A percentile compares a stretch with the other conserved stretches of the same genome.
These are phyloP conservation scores for Fusarium hostae DNA, from an alignment of 2,329 filamentous ascomycete genomes.

Conservation along the genomic window DNA sequence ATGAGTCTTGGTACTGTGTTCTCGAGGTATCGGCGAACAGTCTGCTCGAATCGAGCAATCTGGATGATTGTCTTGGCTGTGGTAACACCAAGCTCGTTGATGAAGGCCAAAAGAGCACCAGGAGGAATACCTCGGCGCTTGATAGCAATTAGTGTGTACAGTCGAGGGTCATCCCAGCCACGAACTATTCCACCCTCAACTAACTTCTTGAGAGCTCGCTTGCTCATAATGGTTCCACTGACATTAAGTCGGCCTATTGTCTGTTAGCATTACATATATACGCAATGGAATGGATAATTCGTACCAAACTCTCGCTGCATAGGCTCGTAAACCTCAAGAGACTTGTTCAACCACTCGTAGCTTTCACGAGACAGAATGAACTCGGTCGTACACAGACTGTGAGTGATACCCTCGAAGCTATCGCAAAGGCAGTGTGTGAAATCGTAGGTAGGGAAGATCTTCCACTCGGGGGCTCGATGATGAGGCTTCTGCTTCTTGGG, in stretches of 20 bases:
- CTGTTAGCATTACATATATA: neutral
- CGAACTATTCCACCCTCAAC: conserved; percentile 82
- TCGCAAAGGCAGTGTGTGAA: conserved; percentile 92
- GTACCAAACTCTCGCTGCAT: conserved; percentile 88
- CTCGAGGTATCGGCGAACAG: conserved; percentile 87
- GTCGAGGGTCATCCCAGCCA: conserved; percentile 89
- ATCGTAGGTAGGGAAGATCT: conserved; percentile 95
- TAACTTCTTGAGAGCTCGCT: conserved; percentile 83
- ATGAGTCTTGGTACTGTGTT: conserved; percentile 87
- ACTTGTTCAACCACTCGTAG: conserved; percentile 90
- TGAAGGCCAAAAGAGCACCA: conserved; percentile 87
- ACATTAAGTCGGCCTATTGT: conserved; percentile 66
- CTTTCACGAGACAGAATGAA: conserved; percentile 86
- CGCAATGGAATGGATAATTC: neutral
- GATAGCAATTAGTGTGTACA: conserved; percentile 88
- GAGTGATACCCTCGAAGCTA: conserved; percentile 90
- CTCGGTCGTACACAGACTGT: conserved; percentile 93
- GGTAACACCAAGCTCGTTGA: conserved; percentile 91
- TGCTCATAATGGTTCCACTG: conserved; percentile 86
- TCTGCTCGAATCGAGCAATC: conserved; percentile 84
- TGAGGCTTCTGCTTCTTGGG: conserved; percentile 76
- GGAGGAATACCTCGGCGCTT: conserved; percentile 88
- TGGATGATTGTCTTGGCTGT: conserved; percentile 84
- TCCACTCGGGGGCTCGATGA: conserved; percentile 87
- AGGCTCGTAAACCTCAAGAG: conserved; percentile 84